Evolutionary conservation across 176 grass and related monocot genomes (phyloP).

Genomic region (Oryza nivara): DNA sequence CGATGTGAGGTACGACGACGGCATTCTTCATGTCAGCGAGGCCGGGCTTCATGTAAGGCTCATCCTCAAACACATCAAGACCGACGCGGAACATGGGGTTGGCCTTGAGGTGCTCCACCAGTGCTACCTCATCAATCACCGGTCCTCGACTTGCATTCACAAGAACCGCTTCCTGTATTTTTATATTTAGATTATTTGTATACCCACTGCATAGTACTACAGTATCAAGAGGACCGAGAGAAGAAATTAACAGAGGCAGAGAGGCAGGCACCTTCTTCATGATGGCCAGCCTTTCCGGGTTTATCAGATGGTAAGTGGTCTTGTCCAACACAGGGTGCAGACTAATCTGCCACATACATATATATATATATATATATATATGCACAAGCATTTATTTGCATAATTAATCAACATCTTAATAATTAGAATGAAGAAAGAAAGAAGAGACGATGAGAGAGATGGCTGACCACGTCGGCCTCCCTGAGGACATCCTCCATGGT

Average conservation of each 20-base stretch:
- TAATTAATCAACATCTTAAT: not conserved
- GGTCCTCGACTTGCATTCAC: constrained; percentile 93
- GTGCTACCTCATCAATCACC: constrained; percentile 78
- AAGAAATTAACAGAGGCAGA: constrained; percentile 6
- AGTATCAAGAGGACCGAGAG: not conserved
- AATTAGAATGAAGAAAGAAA: not conserved
- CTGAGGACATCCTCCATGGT: constrained; percentile 95
- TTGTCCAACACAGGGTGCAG: constrained; percentile 94
- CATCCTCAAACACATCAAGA: constrained; percentile 95
- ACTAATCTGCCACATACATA: constrained; percentile 62
- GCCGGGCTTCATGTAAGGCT: constrained; percentile 91
- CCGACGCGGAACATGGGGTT: constrained; percentile 96
- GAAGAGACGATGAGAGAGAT: not conserved
- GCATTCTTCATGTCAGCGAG: constrained; percentile 90
- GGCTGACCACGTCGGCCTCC: constrained; percentile 85
- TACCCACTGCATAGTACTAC: too few species aligned
- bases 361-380: too few species aligned
- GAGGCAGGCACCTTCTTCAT: constrained; percentile 75
- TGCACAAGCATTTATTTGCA: not conserved
- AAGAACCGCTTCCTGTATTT: constrained; percentile 71
- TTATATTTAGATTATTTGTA: too few species aligned
- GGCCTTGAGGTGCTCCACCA: constrained; percentile 85
- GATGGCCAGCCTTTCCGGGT: constrained; percentile 84
- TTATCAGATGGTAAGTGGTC: constrained; percentile 98
- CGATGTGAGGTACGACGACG: constrained; percentile 86